Conservation (phyloP, 129 eudicot species). For the Scalesia atractyloides region DNA sequence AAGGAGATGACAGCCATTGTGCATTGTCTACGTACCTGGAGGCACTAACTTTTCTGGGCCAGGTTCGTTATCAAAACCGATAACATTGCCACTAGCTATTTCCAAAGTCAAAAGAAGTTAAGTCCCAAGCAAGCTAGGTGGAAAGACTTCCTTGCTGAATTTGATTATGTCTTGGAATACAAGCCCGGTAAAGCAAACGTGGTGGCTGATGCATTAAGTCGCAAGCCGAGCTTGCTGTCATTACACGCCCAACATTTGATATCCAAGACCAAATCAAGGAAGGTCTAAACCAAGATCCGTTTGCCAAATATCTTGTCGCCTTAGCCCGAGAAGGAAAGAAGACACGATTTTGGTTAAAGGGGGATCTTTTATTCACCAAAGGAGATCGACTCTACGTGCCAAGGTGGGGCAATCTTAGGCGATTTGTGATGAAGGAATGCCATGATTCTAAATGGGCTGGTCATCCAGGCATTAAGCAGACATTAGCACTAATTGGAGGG, state of each 20-base stretch:
- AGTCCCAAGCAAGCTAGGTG: too few species aligned
- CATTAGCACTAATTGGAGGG: neutral
- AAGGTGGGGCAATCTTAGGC: neutral
- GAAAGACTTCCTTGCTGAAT: too few species aligned
- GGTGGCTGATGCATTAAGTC: neutral
- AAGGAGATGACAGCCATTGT: too few species aligned
- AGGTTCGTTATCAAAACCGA: neutral
- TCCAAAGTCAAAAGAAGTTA: too few species aligned
- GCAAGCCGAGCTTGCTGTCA: neutral
- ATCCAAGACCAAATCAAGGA: neutral
- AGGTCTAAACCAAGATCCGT: neutral
- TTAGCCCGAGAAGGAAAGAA: neutral
- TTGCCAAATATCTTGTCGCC: too few species aligned
- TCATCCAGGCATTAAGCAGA: neutral
- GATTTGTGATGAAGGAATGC: neutral
- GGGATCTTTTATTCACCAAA: too few species aligned
- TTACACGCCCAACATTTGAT: neutral
- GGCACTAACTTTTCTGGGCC: neutral
- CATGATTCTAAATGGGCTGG: neutral
- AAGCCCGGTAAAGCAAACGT: too few species aligned
- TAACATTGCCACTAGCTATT: too few species aligned
- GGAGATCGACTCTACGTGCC: neutral
- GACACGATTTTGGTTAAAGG: neutral
- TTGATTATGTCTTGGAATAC: too few species aligned
- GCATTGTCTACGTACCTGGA: slow-evolving; percentile 3